Evolutionary conservation across 179 eudicot species (phyloP).

Genomic region (Silene coronaria): DNA sequence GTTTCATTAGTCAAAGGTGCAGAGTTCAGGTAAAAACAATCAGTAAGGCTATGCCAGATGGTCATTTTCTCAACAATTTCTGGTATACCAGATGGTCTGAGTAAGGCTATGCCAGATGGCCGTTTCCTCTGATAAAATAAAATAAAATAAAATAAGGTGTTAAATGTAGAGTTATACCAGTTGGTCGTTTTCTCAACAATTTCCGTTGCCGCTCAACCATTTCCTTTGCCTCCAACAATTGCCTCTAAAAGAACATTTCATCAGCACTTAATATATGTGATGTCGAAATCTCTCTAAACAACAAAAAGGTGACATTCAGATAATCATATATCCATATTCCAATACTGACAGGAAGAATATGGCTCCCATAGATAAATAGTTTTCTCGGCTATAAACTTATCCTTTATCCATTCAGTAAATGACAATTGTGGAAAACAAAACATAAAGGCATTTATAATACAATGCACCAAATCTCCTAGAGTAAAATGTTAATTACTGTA

Average conservation of each 20-base stretch:
- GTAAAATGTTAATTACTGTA: neutral
- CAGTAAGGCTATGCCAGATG: neutral
- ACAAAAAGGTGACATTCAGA: neutral
- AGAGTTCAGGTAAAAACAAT: neutral
- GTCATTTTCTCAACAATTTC: too few relatives aligned
- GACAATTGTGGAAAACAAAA: too few relatives aligned
- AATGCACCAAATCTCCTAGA: too few relatives aligned
- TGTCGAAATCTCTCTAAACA: neutral
- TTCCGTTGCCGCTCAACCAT: conserved; percentile 88
- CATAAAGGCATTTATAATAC: too few relatives aligned
- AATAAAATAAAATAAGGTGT: too few relatives aligned
- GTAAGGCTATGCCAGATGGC: neutral
- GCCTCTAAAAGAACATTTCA: conserved; percentile 41
- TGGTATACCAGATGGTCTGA: too few relatives aligned
- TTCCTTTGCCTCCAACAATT: conserved; percentile 81
- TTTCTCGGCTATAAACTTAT: neutral
- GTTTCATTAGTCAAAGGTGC: neutral
- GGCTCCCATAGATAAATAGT: too few relatives aligned
- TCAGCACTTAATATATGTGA: conserved; percentile 11
- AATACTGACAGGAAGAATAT: neutral
- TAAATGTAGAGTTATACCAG: conserved; percentile 40
- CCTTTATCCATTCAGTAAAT: too few relatives aligned
- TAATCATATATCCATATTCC: too few relatives aligned
- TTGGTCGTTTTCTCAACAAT: conserved; percentile 69
- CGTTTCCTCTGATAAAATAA: too few relatives aligned